These are phyloP conservation scores for Fonsecaea pedrosoi DNA, from an alignment of 2,329 filamentous ascomycete genomes.

Conservation along the genomic window DNA sequence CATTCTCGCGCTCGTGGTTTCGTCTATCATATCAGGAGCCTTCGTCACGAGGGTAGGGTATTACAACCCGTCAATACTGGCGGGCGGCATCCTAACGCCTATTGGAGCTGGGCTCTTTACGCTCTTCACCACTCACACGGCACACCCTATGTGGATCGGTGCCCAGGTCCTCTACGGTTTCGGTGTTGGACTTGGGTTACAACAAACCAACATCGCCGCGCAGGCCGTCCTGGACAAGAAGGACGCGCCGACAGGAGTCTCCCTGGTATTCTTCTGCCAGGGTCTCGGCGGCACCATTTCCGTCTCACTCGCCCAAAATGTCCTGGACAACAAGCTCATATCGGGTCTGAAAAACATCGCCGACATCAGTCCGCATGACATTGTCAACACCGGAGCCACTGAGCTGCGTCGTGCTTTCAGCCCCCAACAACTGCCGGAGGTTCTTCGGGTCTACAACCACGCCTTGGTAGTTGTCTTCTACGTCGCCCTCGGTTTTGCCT, in stretches of 20 bases:
- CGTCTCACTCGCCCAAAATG: conserved; percentile 43
- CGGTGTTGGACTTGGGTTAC: conserved; percentile 38
- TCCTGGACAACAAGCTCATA: conserved; percentile 42
- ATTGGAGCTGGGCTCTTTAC: conserved; percentile 45
- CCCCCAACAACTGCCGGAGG: conserved; percentile 39
- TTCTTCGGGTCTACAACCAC: conserved; percentile 41
- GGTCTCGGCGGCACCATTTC: conserved; percentile 45
- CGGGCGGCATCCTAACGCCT: conserved; percentile 37
- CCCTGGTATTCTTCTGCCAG: conserved; percentile 46
- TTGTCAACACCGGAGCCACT: conserved; percentile 41
- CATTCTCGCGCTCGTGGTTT: conserved; percentile 33
- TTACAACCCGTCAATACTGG: conserved; percentile 39
- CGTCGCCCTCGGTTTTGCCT: conserved; percentile 38
- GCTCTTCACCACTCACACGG: conserved; percentile 38
- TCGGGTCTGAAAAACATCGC: conserved; percentile 30
- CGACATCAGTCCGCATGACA: conserved; percentile 35
- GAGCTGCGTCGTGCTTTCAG: conserved; percentile 41
- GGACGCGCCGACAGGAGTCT: conserved; percentile 42
- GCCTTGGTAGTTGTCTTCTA: conserved; percentile 37
- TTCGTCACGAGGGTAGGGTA: conserved; percentile 35
- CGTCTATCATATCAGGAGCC: conserved; percentile 28
- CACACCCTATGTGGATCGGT: conserved; percentile 41
- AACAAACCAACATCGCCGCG: conserved; percentile 43
- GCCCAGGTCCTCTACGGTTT: conserved; percentile 44
- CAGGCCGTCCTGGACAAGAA: conserved; percentile 40